Evolutionary conservation across 768 basidiomycete genomes (phyloP).

Genomic region (Leucosporidium creatinivorum): DNA sequence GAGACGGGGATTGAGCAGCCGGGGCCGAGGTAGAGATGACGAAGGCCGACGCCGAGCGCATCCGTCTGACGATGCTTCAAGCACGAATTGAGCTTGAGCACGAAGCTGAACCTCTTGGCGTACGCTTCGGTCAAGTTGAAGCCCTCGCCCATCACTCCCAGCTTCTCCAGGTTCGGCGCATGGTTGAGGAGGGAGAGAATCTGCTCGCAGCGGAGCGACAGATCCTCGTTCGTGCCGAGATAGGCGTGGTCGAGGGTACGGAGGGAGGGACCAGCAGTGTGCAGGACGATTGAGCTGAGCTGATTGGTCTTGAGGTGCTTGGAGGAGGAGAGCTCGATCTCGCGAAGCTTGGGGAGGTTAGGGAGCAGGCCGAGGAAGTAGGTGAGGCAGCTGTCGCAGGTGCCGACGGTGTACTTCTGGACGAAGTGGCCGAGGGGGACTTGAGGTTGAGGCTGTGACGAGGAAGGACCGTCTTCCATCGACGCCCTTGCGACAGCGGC

Average conservation of each 20-base stretch:
- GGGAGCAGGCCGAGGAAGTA: too few relatives aligned
- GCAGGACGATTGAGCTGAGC: too few relatives aligned
- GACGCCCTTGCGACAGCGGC: too few relatives aligned
- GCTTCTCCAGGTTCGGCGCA: slow-evolving; percentile 8
- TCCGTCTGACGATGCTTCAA: slow-evolving; percentile 5
- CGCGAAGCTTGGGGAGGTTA: too few relatives aligned
- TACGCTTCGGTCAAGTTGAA: slow-evolving; percentile 5
- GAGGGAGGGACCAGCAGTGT: background rate
- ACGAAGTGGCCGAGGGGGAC: too few relatives aligned
- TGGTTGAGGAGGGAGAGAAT: slow-evolving; percentile 9
- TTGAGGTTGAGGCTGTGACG: too few relatives aligned
- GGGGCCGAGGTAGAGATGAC: slow-evolving; percentile 2
- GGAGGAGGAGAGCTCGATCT: too few relatives aligned
- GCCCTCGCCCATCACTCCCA: background rate
- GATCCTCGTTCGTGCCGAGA: background rate
- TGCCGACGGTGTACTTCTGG: too few relatives aligned
- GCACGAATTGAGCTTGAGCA: slow-evolving; percentile 8
- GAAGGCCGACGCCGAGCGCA: slow-evolving; percentile 2
- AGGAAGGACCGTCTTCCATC: too few relatives aligned
- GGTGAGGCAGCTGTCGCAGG: too few relatives aligned
- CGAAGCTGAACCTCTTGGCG: slow-evolving; percentile 6
- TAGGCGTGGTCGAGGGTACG: slow-evolving; percentile 1
- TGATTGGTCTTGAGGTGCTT: too few relatives aligned
- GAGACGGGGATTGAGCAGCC: slow-evolving; percentile 3
- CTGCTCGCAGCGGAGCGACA: background rate